Evolutionary conservation across 192 early-diverging fungal genomes (phyloP), one percentile per base, ranked within the genome.

Genomic region (Rhizoclosmatium sp.): DNA sequence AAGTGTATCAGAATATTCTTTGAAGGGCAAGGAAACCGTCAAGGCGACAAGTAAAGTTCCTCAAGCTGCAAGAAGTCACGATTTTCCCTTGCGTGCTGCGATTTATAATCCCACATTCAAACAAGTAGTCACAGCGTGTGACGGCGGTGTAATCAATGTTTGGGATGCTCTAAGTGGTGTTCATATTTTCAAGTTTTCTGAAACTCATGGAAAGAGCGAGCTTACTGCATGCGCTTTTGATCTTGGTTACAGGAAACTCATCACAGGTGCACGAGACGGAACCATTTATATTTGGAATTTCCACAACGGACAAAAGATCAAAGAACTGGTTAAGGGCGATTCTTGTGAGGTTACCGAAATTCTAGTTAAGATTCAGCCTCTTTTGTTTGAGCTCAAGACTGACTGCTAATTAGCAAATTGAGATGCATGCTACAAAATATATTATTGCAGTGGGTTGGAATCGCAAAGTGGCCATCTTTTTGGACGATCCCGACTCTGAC

Each of bases 221-320:
- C 84, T 89, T 21, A 91, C 88, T 0, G 87, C 88, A 1, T 81
- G 87, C 69, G 67, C 84, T 21, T 88, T 89, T 71, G 90, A 91
- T 59, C 5, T 76, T 9, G 77, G 76, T 3, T 64, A 73, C 44
- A 64, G 88, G 47, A 67, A 85, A 21, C 70, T 91, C 31, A 78
- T 91, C 42, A 89, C 88, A n/a, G 90, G 90, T 3, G 87, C 80
- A 9, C 16, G 87, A 82, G 88, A 91, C 66, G 90, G 90, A 2
- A 87, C 78, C 10, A 89, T 91, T 5, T 79, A 76, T 31, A 75
- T 85, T 9, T 91, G 88, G 88, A 91, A 91, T 67, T 90, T 86
- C 72, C 89, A 91, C 75, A 91, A 91, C 61, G 90, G 90, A 2
- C 85, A 89, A 79, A 76, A 81, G 21, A 75, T 91, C 44, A 86